Evolutionary conservation across 768 basidiomycete species (phyloP), one percentile per base, ranked within the genome.

Genomic region (Agrocybe pediades): DNA sequence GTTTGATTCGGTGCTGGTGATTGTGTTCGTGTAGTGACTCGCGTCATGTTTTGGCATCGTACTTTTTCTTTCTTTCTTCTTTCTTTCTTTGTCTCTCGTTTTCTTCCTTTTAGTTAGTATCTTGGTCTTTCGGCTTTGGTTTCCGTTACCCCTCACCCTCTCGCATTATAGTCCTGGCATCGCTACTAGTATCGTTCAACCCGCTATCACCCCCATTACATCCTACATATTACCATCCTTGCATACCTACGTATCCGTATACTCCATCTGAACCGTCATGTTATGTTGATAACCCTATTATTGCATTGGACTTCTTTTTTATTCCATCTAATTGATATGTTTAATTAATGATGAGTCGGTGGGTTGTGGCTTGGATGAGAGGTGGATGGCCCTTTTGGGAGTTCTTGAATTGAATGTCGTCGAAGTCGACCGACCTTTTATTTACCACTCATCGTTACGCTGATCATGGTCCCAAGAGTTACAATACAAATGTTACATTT

Each of bases 191-290:
- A n/a, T n/a, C n/a, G n/a, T n/a, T n/a, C n/a, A n/a, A n/a, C n/a
- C n/a, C 45, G 50, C 40, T 43, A 55, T 50, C 49, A 50, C 44
- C 50, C 54, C 44, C 49, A 50, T 50, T 49, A 44, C 30, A 50
- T 43, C 25, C 19, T 46, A 54, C 46, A 55, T 45, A 11, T 4
- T 13, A 11, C 33, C 50, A 49, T 48, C 49, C 54, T 23, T 23
- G 24, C 24, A 26, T 41, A 43, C 17, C 21, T 23, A 21, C 39
- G 25, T 51, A 50, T 33, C 43, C 50, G 49, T 33, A 30, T 48
- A 41, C 36, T 41, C 21, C 47, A 53, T 39, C 23, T 40, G 43
- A 44, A 40, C 27, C 47, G 36, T 19, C 44, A 43, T 48, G 30
- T 49, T 20, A 23, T 27, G 11, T 44, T 26, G 23, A 23, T 49